Conservation (phyloP, 306 rosid genomes). For the Castanea mollissima region DNA sequence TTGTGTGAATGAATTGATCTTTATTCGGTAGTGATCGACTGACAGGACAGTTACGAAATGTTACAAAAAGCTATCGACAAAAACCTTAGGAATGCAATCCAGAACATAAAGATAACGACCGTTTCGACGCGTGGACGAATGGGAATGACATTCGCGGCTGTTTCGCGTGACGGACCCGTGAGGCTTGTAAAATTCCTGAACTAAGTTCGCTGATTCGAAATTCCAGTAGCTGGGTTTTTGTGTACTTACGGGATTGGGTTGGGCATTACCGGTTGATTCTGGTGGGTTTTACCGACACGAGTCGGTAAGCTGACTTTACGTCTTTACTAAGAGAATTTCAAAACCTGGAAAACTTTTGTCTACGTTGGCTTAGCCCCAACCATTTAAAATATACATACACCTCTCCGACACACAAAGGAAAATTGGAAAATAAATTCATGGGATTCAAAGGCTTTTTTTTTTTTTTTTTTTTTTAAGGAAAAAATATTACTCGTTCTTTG, state of each 20-base stretch:
- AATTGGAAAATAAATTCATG: background rate
- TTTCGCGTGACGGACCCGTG: background rate
- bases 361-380: constrained; percentile 40
- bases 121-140: constrained; percentile 38
- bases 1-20: constrained; percentile 39
- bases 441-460: background rate
- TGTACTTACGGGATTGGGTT: constrained; percentile 1
- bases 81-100: constrained; percentile 25
- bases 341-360: constrained; percentile 19
- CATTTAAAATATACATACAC: constrained; percentile 12
- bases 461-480: background rate
- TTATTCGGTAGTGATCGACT: constrained; percentile 42
- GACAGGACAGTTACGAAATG: constrained; percentile 46
- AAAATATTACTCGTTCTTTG: background rate
- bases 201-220: constrained; percentile 41
- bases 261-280: constrained; percentile 36
- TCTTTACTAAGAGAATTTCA: constrained; percentile 5
- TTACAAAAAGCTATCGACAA: constrained; percentile 30
- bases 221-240: constrained; percentile 31
- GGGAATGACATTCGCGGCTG: background rate
- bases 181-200: background rate
- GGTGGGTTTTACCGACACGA: constrained; percentile 33
- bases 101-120: constrained; percentile 25
- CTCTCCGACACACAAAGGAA: constrained; percentile 19
- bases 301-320: constrained; percentile 15